A percentile compares a stretch with the other conserved stretches of the same genome.
These are phyloP conservation scores for Sporothrix sp. DNA, from an alignment of 2,329 filamentous ascomycete genomes.

Conservation along the genomic window DNA sequence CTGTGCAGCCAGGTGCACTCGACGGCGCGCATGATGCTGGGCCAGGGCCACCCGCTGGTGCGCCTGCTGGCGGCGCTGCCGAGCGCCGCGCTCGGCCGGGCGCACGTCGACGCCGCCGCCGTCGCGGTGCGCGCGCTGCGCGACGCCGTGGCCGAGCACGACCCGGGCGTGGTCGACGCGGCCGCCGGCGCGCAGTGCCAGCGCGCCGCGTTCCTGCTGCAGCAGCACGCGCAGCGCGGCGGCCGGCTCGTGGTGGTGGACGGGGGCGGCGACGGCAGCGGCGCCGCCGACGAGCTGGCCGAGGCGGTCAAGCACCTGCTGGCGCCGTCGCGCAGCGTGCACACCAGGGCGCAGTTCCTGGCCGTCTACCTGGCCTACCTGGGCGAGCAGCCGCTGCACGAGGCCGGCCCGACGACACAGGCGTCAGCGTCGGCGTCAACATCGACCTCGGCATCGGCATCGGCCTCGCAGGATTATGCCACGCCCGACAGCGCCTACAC, in stretches of 20 bases:
- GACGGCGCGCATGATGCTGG: conserved; percentile 13
- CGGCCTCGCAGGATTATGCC: neutral
- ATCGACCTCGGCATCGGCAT: neutral
- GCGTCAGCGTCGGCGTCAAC: neutral
- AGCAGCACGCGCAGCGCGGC: neutral
- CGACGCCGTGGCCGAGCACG: conserved; percentile 7
- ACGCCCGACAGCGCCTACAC: neutral
- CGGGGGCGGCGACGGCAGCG: neutral
- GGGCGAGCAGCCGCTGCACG: conserved; percentile 4
- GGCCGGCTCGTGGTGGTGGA: neutral
- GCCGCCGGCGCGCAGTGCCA: neutral
- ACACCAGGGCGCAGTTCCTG: conserved; percentile 12
- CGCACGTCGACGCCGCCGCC: conserved; percentile 9
- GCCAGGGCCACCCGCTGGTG: conserved; percentile 12
- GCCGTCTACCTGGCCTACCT: conserved; percentile 12
- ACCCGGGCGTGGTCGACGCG: neutral
- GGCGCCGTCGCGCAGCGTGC: conserved; percentile 9
- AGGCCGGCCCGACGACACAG: neutral
- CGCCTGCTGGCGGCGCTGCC: conserved; percentile 10
- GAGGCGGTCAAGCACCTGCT: conserved; percentile 7
- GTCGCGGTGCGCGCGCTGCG: conserved; percentile 9
- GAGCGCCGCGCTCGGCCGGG: no score
- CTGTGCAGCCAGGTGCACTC: conserved; percentile 13
- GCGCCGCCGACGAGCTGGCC: conserved; percentile 5
- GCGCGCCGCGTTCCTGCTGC: conserved; percentile 3